Evolutionary conservation across 2,329 filamentous ascomycete genomes (phyloP).

Genomic region (Aspergillus fischeri): DNA sequence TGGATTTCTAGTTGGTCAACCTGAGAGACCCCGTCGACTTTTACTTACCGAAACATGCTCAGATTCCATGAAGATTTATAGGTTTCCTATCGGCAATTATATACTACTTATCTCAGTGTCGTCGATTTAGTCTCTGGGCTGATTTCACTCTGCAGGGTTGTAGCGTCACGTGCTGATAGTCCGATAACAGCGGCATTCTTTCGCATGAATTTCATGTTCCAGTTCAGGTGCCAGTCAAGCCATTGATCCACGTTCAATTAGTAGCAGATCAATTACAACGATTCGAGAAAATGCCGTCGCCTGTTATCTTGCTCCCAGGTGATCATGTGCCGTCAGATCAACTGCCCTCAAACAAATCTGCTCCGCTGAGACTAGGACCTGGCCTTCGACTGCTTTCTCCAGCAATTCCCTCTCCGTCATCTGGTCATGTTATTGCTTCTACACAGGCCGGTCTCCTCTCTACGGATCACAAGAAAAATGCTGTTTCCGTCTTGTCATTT

Average conservation of each 20-base stretch:
- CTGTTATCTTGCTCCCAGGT: slow-evolving; percentile 74
- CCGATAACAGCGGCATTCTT: slow-evolving; percentile 13
- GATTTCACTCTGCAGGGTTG: neutral
- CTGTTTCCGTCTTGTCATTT: slow-evolving; percentile 32
- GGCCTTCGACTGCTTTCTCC: slow-evolving; percentile 77
- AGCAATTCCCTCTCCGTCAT: slow-evolving; percentile 58
- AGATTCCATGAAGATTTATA: neutral
- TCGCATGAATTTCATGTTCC: slow-evolving; percentile 1
- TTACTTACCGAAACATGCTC: neutral
- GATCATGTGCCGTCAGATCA: slow-evolving; percentile 64
- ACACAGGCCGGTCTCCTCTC: slow-evolving; percentile 35
- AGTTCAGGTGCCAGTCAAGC: neutral
- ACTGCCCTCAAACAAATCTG: slow-evolving; percentile 63
- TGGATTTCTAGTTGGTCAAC: no score
- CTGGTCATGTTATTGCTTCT: slow-evolving; percentile 34
- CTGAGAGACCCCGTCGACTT: neutral
- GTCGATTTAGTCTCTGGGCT: neutral
- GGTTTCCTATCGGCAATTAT: neutral
- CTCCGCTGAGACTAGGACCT: slow-evolving; percentile 73
- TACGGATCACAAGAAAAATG: slow-evolving; percentile 39
- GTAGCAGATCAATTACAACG: neutral
- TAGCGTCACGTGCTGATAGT: slow-evolving; percentile 27
- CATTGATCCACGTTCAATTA: neutral
- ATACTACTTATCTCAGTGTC: neutral
- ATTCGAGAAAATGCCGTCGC: slow-evolving; percentile 48